Evolutionary conservation across 1,139 yeast species (phyloP).

Genomic region (Pichia kudriavzevii): DNA sequence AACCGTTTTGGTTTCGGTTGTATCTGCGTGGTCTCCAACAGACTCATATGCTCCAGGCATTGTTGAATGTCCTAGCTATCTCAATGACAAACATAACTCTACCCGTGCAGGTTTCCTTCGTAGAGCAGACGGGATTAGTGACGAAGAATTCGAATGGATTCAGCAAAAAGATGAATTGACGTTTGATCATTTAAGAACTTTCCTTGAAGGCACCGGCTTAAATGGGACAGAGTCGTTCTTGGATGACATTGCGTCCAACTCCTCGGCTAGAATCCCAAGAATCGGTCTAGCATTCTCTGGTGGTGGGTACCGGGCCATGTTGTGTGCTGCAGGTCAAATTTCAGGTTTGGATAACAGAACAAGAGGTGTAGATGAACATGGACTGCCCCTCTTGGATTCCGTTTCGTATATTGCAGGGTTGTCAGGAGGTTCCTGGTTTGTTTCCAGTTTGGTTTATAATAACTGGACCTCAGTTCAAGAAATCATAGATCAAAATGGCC

Average conservation of each 20-base stretch:
- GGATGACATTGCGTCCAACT: constrained; percentile 22
- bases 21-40: constrained; percentile 49
- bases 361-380: constrained; percentile 44
- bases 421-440: constrained; percentile 85
- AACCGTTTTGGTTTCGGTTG: constrained; percentile 3
- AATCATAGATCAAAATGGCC: constrained; percentile 36
- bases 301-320: constrained; percentile 91
- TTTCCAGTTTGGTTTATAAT: constrained; percentile 72
- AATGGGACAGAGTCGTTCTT: constrained; percentile 45
- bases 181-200: constrained; percentile 44
- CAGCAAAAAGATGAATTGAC: constrained; percentile 45
- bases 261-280: constrained; percentile 24
- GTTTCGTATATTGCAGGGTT: constrained; percentile 72
- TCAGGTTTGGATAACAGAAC: constrained; percentile 77
- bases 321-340: constrained; percentile 80
- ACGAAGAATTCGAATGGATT: constrained; percentile 36
- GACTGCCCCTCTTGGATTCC: constrained; percentile 75
- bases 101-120: constrained; percentile 26
- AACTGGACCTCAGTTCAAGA: constrained; percentile 71
- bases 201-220: constrained; percentile 50
- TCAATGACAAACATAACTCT: constrained; percentile 18
- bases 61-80: constrained; percentile 46
- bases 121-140: constrained; percentile 32
- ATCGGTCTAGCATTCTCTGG: constrained; percentile 81
- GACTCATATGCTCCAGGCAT: constrained; percentile 60